Evolutionary conservation across 1,139 yeast species (phyloP).

Genomic region (Scheffersomyces parashehatae): DNA sequence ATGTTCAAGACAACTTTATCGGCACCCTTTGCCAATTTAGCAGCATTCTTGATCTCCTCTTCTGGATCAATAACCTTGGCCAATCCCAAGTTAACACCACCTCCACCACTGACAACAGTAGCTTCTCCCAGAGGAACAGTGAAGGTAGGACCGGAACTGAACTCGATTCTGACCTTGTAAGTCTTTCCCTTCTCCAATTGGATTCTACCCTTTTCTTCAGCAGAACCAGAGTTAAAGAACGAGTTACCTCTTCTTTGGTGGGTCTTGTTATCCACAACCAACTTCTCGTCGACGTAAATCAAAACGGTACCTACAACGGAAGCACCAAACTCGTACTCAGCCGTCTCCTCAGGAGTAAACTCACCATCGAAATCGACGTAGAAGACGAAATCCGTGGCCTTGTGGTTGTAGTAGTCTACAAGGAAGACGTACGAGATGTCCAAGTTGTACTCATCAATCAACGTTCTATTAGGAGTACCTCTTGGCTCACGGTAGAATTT

Average conservation of each 20-base stretch:
- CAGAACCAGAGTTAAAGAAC: slow-evolving; percentile 16
- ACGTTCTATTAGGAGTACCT: slow-evolving; percentile 38
- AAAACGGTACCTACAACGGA: slow-evolving; percentile 16
- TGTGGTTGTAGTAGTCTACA: slow-evolving; percentile 30
- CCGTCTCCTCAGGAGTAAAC: slow-evolving; percentile 12
- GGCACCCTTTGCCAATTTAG: slow-evolving; percentile 40
- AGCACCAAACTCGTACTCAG: slow-evolving; percentile 15
- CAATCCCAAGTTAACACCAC: slow-evolving; percentile 55
- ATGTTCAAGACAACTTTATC: slow-evolving; percentile 48
- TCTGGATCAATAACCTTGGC: slow-evolving; percentile 16
- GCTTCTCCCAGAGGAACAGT: slow-evolving; percentile 8
- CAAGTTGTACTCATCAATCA: slow-evolving; percentile 68
- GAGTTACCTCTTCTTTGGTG: slow-evolving; percentile 12
- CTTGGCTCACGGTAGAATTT: slow-evolving; percentile 61
- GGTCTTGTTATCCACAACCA: slow-evolving; percentile 15
- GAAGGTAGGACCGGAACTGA: slow-evolving; percentile 13
- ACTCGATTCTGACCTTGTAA: slow-evolving; percentile 12
- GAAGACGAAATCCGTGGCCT: slow-evolving; percentile 8
- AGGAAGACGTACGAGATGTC: slow-evolving; percentile 69
- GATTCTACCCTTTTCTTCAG: slow-evolving; percentile 9
- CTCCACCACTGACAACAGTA: background rate
- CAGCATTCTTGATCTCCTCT: slow-evolving; percentile 38
- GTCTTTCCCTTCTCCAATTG: slow-evolving; percentile 9
- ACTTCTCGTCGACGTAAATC: slow-evolving; percentile 14
- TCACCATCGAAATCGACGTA: slow-evolving; percentile 11